Percentiles rank a stretch among this genome's conserved stretches.
phyloP scores from a whole-genome alignment of 2,329 filamentous ascomycete species.

The Lasiodiplodia hormozganensis region DNA sequence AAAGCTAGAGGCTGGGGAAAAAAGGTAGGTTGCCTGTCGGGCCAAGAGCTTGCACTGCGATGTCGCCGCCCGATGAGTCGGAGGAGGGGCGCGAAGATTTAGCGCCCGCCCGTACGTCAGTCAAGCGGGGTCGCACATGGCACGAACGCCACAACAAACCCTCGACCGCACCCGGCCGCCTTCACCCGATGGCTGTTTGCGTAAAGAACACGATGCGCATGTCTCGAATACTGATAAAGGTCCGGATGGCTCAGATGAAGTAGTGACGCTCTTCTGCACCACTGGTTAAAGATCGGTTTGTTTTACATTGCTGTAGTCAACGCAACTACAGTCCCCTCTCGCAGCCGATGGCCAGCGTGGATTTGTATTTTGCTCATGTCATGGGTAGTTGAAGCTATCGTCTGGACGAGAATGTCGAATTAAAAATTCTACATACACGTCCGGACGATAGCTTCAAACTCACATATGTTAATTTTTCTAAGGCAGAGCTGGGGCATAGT shows the following conservation, averaged over 20 bases:
- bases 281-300: not conserved
- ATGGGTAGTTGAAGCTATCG: no score
- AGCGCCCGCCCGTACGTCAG: slow-evolving; percentile 10
- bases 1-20: not conserved
- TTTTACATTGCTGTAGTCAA: not conserved
- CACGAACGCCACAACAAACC: not conserved
- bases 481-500: no score
- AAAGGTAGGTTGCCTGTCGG: slow-evolving; percentile 14
- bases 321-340: not conserved
- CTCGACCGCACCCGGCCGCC: slow-evolving; percentile 2
- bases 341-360: no score
- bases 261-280: not conserved
- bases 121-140: slow-evolving; percentile 19
- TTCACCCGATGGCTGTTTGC: not conserved
- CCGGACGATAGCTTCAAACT: no score
- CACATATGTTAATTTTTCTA: no score
- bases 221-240: not conserved
- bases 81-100: slow-evolving; percentile 21
- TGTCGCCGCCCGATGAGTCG: slow-evolving; percentile 27
- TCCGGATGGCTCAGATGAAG: not conserved
- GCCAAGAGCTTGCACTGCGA: slow-evolving; percentile 23
- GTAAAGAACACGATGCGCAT: not conserved
- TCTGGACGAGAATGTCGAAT: no score
- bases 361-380: no score
- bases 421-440: no score